Conservation (phyloP, 73 alveolate genomes). For the Paramecium biaurelia region DNA sequence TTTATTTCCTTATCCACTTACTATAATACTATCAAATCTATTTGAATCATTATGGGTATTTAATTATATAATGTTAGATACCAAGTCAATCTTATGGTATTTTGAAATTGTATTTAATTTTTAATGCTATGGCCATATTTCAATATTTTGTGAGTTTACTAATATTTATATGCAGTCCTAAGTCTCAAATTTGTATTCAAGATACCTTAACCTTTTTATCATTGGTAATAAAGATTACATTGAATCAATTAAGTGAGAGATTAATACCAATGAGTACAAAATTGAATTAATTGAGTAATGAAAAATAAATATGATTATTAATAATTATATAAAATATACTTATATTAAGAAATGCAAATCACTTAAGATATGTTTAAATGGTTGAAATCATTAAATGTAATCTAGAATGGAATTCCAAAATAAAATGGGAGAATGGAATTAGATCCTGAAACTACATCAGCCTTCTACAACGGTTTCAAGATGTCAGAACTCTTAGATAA, state of each 20-base stretch:
- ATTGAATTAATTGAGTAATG: constrained; percentile 20
- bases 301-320: background rate
- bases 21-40: background rate
- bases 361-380: constrained; percentile 6
- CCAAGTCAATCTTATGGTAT: constrained; percentile 27
- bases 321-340: background rate
- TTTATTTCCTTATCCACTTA: constrained; percentile 34
- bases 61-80: background rate
- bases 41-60: constrained; percentile 44
- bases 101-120: background rate
- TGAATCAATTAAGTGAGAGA: background rate
- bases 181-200: background rate
- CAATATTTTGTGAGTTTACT: background rate
- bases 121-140: constrained; percentile 30
- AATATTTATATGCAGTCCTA: background rate
- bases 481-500: constrained; percentile 23
- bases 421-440: constrained; percentile 32
- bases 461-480: constrained; percentile 24
- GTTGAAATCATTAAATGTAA: background rate
- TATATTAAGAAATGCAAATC: background rate
- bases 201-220: background rate
- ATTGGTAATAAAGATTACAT: background rate
- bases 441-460: constrained; percentile 16
- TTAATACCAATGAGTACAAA: background rate
- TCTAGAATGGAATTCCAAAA: constrained; percentile 23